A percentile compares a stretch with the other conserved stretches of the same genome.
Conservation (phyloP, 2,329 filamentous ascomycete species). For the Xylariaceae sp. region DNA sequence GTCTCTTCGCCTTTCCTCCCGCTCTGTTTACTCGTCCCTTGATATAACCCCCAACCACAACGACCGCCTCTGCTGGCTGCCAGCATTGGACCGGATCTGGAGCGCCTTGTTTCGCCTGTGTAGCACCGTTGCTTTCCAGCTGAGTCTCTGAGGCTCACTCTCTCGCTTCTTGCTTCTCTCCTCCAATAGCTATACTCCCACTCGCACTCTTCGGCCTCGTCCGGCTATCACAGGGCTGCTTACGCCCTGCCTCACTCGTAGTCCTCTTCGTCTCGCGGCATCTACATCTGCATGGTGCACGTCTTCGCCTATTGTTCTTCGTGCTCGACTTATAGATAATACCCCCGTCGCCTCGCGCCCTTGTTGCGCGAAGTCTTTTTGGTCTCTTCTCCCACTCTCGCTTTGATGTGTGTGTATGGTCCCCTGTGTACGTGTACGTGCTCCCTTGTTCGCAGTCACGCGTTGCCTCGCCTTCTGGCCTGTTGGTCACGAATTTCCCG, state of each 20-base stretch:
- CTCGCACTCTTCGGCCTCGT: not conserved
- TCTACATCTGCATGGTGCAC: slow-evolving; percentile 28
- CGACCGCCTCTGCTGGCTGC: slow-evolving; percentile 1
- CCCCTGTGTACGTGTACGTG: no score
- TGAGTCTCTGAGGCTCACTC: slow-evolving; percentile 10
- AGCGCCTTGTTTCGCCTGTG: slow-evolving; percentile 3
- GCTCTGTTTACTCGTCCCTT: not conserved
- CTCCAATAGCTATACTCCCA: not conserved
- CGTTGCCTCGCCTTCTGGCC: no score
- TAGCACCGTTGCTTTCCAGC: slow-evolving; percentile 4
- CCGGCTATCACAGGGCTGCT: not conserved
- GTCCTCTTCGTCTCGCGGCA: slow-evolving; percentile 23
- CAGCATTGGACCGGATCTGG: slow-evolving; percentile 9
- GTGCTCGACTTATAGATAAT: slow-evolving; percentile 30
- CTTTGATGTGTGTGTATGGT: slow-evolving; percentile 4
- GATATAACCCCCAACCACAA: no score
- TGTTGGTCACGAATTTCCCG: no score
- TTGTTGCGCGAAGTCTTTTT: slow-evolving; percentile 6
- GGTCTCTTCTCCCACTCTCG: slow-evolving; percentile 12
- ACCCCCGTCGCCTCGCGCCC: slow-evolving; percentile 15
- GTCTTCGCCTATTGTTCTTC: slow-evolving; percentile 28
- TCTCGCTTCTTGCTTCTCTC: slow-evolving; percentile 8
- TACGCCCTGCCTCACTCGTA: slow-evolving; percentile 8
- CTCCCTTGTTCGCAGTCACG: no score
- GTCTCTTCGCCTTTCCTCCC: slow-evolving; percentile 11